Percentiles rank a stretch among this genome's conserved stretches.
phyloP scores from a whole-genome alignment of 768 basidiomycete genomes.

The Amanita subjunquillea region DNA sequence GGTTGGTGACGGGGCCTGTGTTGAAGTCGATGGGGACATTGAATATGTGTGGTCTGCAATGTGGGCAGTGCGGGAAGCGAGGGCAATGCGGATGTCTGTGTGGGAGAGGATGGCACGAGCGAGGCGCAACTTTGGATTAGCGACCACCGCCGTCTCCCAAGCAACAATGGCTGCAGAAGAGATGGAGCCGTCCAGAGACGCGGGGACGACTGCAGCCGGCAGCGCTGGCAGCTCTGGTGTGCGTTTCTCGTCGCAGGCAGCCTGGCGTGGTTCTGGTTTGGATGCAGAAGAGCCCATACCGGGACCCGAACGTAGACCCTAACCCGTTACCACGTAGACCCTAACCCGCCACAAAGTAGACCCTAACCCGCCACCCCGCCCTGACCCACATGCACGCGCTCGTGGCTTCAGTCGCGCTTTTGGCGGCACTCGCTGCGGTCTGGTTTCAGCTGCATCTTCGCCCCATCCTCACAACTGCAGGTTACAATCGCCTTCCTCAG shows the following conservation, averaged over 20 bases:
- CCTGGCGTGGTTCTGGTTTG: constrained; percentile 14
- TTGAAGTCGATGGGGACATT: constrained; percentile 74
- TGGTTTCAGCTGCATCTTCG: constrained; percentile 34
- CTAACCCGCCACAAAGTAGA: neutral
- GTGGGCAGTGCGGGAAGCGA: constrained; percentile 51
- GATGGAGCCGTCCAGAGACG: constrained; percentile 53
- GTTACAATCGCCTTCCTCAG: constrained; percentile 34
- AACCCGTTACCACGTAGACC: neutral
- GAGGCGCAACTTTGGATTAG: constrained; percentile 54
- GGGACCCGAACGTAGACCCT: too few species aligned
- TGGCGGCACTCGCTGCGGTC: constrained; percentile 15
- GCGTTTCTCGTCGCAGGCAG: constrained; percentile 22
- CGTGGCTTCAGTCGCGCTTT: neutral
- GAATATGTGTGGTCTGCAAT: constrained; percentile 72
- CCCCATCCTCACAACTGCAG: constrained; percentile 30
- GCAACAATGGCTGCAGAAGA: constrained; percentile 42
- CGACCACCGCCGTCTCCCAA: constrained; percentile 55
- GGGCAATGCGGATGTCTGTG: constrained; percentile 49
- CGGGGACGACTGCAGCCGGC: constrained; percentile 16
- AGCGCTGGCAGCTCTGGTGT: constrained; percentile 13
- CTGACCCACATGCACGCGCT: neutral
- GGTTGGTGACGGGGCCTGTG: constrained; percentile 76
- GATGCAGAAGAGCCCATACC: constrained; percentile 19
- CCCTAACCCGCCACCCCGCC: neutral
- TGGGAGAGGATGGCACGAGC: constrained; percentile 72